Conservation (phyloP, 2,329 filamentous ascomycete genomes). For the Hymenoscyphus infarciens region DNA sequence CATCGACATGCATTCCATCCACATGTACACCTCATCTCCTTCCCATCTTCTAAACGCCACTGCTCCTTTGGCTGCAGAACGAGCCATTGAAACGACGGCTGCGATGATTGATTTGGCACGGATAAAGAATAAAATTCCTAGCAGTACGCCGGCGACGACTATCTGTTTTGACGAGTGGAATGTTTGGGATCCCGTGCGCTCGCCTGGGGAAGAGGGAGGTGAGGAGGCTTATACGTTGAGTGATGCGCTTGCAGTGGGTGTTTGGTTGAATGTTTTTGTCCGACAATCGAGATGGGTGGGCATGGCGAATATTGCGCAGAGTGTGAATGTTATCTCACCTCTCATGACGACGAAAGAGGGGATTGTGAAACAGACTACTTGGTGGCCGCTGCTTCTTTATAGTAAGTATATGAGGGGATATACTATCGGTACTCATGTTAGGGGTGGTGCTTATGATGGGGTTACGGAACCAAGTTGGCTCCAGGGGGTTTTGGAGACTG, state of each 20-base stretch:
- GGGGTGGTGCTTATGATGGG: conserved; percentile 60
- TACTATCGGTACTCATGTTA: conserved; percentile 63
- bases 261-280: conserved; percentile 63
- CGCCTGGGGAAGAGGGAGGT: conserved; percentile 58
- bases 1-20: conserved; percentile 66
- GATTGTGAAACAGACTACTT: conserved; percentile 60
- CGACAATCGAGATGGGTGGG: conserved; percentile 58
- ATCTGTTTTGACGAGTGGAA: conserved; percentile 73
- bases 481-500: conserved; percentile 57
- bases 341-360: conserved; percentile 59
- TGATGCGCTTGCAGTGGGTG: conserved; percentile 58
- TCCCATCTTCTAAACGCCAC: conserved; percentile 48
- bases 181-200: conserved; percentile 61
- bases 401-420: conserved; percentile 69
- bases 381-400: conserved; percentile 61
- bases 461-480: conserved; percentile 65
- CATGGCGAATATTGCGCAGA: conserved; percentile 66
- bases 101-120: conserved; percentile 60
- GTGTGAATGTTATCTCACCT: conserved; percentile 64
- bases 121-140: conserved; percentile 49
- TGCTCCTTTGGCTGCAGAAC: conserved; percentile 58
- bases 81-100: conserved; percentile 60
- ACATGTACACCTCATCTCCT: conserved; percentile 54
- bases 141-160: conserved; percentile 42
- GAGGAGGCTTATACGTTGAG: conserved; percentile 62